Percentiles rank a stretch among this genome's conserved stretches.
Evolutionary conservation across 805 yeast genomes (phyloP).

Genomic region (Wickerhamomyces tratensis): DNA sequence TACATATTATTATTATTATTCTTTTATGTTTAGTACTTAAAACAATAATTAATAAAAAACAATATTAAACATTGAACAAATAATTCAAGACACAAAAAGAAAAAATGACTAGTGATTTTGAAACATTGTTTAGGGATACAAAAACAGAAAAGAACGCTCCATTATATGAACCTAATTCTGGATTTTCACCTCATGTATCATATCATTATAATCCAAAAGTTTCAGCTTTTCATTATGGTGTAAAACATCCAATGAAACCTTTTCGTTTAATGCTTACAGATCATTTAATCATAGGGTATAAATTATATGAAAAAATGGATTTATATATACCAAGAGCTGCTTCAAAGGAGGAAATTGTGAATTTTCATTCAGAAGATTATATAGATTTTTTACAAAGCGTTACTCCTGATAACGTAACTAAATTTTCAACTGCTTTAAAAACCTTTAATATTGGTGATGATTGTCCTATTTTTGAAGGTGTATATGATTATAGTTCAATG

Average conservation of each 20-base stretch:
- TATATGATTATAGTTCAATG: constrained; percentile 66
- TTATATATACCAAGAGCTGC: constrained; percentile 97
- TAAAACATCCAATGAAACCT: constrained; percentile 99
- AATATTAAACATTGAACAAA: too few relatives aligned
- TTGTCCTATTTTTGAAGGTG: constrained; percentile 76
- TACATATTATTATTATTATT: too few relatives aligned
- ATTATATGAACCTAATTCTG: constrained; percentile 32
- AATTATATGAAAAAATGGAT: constrained; percentile 94
- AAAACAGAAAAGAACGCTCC: constrained; percentile 35
- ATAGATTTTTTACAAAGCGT: constrained; percentile 86
- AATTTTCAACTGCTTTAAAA: constrained; percentile 79
- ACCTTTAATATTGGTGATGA: constrained; percentile 96
- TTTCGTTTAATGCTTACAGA: constrained; percentile 99
- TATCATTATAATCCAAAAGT: constrained; percentile 84
- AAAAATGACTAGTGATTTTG: constrained; percentile 1
- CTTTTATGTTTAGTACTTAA: too few relatives aligned
- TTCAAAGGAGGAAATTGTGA: constrained; percentile 95
- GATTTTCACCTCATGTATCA: constrained; percentile 53
- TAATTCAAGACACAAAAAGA: background rate
- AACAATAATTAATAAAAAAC: too few relatives aligned
- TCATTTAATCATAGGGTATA: constrained; percentile 93
- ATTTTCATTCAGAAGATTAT: constrained; percentile 96
- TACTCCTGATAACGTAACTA: constrained; percentile 83
- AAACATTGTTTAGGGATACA: constrained; percentile 30
- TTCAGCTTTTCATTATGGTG: constrained; percentile 82